Conservation (phyloP, 306 rosid genomes). For the Fragaria iinumae region DNA sequence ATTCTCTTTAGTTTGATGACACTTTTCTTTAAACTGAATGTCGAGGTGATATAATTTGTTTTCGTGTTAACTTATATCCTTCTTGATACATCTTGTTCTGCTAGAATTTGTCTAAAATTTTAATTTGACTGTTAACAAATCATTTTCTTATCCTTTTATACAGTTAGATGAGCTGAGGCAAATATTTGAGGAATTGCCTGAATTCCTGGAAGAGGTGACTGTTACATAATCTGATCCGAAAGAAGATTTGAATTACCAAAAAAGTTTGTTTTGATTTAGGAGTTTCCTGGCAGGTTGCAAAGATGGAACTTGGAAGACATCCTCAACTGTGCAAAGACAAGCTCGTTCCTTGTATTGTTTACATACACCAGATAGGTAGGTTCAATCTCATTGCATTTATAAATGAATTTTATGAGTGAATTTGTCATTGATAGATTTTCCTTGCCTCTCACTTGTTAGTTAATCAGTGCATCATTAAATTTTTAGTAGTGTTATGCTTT, state of each 20-base stretch:
- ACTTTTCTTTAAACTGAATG: not conserved
- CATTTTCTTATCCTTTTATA: conserved; percentile 12
- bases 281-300: conserved; percentile 59
- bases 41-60: conserved; percentile 4
- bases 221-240: conserved; percentile 16
- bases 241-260: not conserved
- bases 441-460: not conserved
- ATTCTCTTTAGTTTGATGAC: conserved; percentile 15
- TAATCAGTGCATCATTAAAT: not conserved
- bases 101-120: conserved; percentile 16
- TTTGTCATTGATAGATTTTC: not conserved
- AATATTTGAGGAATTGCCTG: conserved; percentile 92
- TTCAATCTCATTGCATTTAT: conserved; percentile 19
- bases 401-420: not conserved
- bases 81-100: conserved; percentile 22
- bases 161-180: conserved; percentile 98
- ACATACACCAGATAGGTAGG: conserved; percentile 89
- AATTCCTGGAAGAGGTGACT: conserved; percentile 79
- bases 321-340: conserved; percentile 60
- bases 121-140: conserved; percentile 24
- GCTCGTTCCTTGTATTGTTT: conserved; percentile 68
- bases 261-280: conserved; percentile 22
- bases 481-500: not conserved
- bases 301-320: conserved; percentile 63
- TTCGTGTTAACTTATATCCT: conserved; percentile 14